phyloP scores from a whole-genome alignment of 2,329 filamentous ascomycete species.

The Aschersonia sp. region DNA sequence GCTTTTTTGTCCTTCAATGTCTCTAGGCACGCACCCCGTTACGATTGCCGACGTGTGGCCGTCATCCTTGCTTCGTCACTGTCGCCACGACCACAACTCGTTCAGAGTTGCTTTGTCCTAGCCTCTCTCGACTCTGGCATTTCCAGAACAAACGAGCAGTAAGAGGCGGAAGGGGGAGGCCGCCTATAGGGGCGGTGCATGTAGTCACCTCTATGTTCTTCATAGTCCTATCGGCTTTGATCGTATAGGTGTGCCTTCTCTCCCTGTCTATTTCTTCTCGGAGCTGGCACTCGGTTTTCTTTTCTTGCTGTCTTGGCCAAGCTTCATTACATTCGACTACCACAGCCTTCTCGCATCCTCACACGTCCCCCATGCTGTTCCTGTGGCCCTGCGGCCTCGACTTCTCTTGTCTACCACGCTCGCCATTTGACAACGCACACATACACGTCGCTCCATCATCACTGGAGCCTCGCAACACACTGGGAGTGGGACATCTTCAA shows the following conservation, averaged over 20 bases:
- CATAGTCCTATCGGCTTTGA: not conserved
- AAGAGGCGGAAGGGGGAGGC: not conserved
- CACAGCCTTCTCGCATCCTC: not conserved
- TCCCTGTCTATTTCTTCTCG: not conserved
- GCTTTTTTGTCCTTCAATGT: not conserved
- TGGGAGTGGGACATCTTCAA: too few relatives aligned
- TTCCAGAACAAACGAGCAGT: too few relatives aligned
- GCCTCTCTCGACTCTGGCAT: too few relatives aligned
- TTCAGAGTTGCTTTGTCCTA: too few relatives aligned
- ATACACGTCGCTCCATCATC: too few relatives aligned
- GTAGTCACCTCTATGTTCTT: not conserved
- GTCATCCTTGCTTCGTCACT: slow-evolving; percentile 1
- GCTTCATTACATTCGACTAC: not conserved
- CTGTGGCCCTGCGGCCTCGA: not conserved
- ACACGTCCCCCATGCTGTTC: not conserved
- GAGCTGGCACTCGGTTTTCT: not conserved
- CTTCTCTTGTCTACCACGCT: not conserved
- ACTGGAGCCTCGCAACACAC: too few relatives aligned
- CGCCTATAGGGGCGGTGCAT: not conserved
- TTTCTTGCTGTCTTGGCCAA: not conserved
- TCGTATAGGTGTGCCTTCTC: not conserved
- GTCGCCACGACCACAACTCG: not conserved
- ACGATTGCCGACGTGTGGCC: slow-evolving; percentile 1
- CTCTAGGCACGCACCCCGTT: slow-evolving; percentile 3
- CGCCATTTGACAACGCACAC: too few relatives aligned